phyloP scores from a whole-genome alignment of 768 basidiomycete species.

The Exidia glandulosa region DNA sequence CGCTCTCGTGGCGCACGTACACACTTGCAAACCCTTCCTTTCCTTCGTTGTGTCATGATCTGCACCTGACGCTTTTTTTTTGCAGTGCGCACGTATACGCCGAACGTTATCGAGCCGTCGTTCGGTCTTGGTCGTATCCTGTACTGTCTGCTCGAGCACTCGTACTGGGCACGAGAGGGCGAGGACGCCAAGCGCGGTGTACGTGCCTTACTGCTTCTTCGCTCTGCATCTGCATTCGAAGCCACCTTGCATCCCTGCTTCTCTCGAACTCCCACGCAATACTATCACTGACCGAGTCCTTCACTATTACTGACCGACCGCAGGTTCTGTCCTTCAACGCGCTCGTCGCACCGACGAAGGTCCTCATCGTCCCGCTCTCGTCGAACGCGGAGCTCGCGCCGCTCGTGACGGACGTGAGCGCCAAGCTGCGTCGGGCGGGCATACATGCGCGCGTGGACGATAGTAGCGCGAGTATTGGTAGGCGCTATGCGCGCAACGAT shows the following conservation, averaged over 20 bases:
- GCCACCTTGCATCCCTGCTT: neutral
- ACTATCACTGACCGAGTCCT: neutral
- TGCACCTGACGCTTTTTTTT: neutral
- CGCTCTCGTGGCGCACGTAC: too few relatives aligned
- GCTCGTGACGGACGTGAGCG: conserved; percentile 76
- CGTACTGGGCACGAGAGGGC: conserved; percentile 81
- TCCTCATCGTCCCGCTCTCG: conserved; percentile 90
- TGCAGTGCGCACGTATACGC: conserved; percentile 85
- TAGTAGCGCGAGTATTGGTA: conserved; percentile 89
- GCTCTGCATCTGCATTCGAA: conserved; percentile 4
- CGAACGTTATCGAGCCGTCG: conserved; percentile 98
- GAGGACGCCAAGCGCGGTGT: conserved; percentile 85
- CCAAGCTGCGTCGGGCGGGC: conserved; percentile 77
- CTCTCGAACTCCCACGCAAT: conserved; percentile 6
- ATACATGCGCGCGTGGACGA: conserved; percentile 93
- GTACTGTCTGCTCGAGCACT: conserved; percentile 89
- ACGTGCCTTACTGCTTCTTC: conserved; percentile 20
- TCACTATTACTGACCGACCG: conserved; percentile 9
- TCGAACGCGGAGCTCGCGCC: conserved; percentile 75
- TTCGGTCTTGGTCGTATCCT: conserved; percentile 95
- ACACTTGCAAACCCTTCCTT: neutral
- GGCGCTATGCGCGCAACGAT: conserved; percentile 95
- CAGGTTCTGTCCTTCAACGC: conserved; percentile 87
- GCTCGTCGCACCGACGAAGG: conserved; percentile 89
- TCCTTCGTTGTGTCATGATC: conserved; percentile 1